Evolutionary conservation across 1,284 basidiomycete species (phyloP).

Genomic region (Boletus mariae): DNA sequence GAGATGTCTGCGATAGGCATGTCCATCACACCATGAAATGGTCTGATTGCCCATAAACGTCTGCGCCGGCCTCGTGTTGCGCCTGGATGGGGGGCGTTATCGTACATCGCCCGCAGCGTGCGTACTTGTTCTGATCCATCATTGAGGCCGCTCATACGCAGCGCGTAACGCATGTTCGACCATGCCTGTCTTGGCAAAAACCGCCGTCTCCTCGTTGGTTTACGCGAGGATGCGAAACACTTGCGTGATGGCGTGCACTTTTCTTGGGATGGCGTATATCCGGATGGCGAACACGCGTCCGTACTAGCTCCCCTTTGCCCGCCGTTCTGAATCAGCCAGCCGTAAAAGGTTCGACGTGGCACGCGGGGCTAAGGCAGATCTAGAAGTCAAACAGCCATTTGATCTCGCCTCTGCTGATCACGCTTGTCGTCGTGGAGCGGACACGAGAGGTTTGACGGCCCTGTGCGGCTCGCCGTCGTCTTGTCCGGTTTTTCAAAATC

Average conservation of each 20-base stretch:
- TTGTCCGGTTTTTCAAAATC: too few species aligned
- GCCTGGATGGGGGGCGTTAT: not conserved
- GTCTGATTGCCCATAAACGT: not conserved
- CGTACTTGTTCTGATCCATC: not conserved
- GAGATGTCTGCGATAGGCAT: constrained; percentile 1
- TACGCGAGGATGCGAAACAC: not conserved
- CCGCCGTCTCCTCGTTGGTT: not conserved
- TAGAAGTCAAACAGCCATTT: too few species aligned
- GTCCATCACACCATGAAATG: not conserved
- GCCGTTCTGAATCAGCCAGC: too few species aligned
- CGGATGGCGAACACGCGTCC: not conserved
- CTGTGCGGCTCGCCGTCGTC: too few species aligned
- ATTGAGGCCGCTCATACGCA: too few species aligned
- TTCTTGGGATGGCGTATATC: not conserved
- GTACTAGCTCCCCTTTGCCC: not conserved
- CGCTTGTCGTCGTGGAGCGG: too few species aligned
- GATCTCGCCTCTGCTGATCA: too few species aligned
- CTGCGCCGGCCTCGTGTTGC: not conserved
- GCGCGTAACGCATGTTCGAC: not conserved
- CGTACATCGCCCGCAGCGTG: not conserved
- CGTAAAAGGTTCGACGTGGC: too few species aligned
- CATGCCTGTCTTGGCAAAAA: not conserved
- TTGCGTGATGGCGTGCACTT: too few species aligned
- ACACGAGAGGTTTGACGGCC: too few species aligned
- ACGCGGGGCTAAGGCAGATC: too few species aligned